These are phyloP conservation scores for Rhexocercosporidium sp. DNA, from an alignment of 2,329 filamentous ascomycete species.

Conservation along the genomic window DNA sequence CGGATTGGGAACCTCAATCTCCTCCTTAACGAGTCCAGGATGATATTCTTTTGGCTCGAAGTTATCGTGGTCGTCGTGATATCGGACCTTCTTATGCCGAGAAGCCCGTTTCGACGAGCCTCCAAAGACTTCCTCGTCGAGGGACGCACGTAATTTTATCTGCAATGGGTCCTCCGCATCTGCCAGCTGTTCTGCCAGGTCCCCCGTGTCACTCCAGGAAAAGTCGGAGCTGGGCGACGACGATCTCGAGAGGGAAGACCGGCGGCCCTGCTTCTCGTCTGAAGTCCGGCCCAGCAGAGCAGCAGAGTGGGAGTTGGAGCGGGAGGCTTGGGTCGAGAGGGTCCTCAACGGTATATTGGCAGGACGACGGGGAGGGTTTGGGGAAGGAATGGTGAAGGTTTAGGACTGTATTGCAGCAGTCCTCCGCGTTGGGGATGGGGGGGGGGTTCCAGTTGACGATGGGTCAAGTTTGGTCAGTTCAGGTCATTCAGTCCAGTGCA, in stretches of 20 bases:
- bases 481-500: not conserved
- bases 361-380: slow-evolving; percentile 68
- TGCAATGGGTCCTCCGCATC: slow-evolving; percentile 83
- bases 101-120: slow-evolving; percentile 51
- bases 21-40: slow-evolving; percentile 65
- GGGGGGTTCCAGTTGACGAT: not conserved
- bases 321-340: slow-evolving; percentile 55
- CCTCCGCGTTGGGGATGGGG: slow-evolving; percentile 46
- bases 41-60: slow-evolving; percentile 50
- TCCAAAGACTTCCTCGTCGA: slow-evolving; percentile 66
- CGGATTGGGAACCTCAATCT: slow-evolving; percentile 80
- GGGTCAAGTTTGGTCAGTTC: not conserved
- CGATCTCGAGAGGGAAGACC: slow-evolving; percentile 55
- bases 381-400: slow-evolving; percentile 85
- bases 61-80: slow-evolving; percentile 52
- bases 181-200: slow-evolving; percentile 89
- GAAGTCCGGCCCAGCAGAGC: slow-evolving; percentile 52
- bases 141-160: slow-evolving; percentile 68
- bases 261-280: slow-evolving; percentile 47
- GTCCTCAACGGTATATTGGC: slow-evolving; percentile 89
- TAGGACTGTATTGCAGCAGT: slow-evolving; percentile 81
- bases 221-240: slow-evolving; percentile 69
- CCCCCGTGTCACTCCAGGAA: slow-evolving; percentile 93
- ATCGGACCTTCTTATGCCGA: slow-evolving; percentile 71
- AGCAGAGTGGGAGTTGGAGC: slow-evolving; percentile 46